phyloP scores from a whole-genome alignment of 768 basidiomycete species.

The Amanita molliuscula region DNA sequence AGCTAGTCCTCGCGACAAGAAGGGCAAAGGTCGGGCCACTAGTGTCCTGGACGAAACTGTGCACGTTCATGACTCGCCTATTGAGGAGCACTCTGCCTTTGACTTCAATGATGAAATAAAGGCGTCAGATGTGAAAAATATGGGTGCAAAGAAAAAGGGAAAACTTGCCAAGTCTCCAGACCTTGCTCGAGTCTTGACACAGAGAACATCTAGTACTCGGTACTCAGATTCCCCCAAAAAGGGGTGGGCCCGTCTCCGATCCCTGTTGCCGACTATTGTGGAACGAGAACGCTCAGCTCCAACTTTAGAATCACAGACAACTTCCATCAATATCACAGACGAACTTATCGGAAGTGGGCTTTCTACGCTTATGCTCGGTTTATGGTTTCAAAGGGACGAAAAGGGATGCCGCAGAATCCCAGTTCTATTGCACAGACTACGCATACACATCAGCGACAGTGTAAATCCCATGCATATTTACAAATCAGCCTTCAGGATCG shows the following conservation, averaged over 20 bases:
- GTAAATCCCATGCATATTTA: constrained; percentile 67
- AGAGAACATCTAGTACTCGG: constrained; percentile 12
- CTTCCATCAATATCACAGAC: constrained; percentile 67
- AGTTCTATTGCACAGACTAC: constrained; percentile 65
- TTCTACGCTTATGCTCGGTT: constrained; percentile 63
- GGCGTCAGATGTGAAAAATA: background rate
- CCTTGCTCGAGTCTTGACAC: constrained; percentile 8
- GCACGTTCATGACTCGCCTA: constrained; percentile 41
- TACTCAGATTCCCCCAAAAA: constrained; percentile 20
- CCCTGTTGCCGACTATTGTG: constrained; percentile 49
- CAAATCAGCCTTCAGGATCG: constrained; percentile 81
- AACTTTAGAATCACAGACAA: constrained; percentile 33
- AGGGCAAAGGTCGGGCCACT: constrained; percentile 43
- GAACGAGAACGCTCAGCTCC: constrained; percentile 19
- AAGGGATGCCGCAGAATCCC: constrained; percentile 76
- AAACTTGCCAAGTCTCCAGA: constrained; percentile 4
- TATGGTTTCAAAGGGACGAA: constrained; percentile 87
- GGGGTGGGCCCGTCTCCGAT: constrained; percentile 39
- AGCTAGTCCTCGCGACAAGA: constrained; percentile 36
- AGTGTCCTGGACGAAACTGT: constrained; percentile 36
- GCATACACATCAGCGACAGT: constrained; percentile 81
- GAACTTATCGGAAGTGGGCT: constrained; percentile 77
- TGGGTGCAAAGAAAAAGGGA: background rate
- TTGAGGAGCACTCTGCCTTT: constrained; percentile 31
- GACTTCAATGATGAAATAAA: constrained; percentile 16